Conservation (phyloP, 768 basidiomycete species). For the Tylopilus subfusipes region DNA sequence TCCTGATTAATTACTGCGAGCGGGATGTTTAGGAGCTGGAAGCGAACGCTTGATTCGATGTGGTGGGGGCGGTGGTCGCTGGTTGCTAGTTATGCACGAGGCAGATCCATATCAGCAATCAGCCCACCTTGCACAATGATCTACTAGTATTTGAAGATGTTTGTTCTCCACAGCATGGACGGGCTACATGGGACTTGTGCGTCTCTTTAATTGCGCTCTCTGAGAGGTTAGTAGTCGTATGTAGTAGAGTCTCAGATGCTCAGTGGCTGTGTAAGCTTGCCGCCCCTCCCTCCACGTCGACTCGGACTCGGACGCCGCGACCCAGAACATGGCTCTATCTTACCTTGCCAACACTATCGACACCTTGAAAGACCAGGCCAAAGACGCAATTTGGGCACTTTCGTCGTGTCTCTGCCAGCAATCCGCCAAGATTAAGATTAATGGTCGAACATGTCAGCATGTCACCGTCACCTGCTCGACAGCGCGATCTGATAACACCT, state of each 20-base stretch:
- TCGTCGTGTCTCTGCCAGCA: slow-evolving; percentile 79
- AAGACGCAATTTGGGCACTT: slow-evolving; percentile 79
- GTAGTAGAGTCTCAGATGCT: too few species aligned
- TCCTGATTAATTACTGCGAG: too few species aligned
- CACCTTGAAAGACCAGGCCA: slow-evolving; percentile 66
- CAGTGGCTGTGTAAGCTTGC: slow-evolving; percentile 10
- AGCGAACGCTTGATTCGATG: too few species aligned
- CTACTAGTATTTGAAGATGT: slow-evolving; percentile 12
- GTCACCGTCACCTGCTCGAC: background rate
- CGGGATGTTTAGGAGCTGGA: too few species aligned
- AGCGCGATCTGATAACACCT: slow-evolving; percentile 6
- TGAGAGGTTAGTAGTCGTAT: too few species aligned
- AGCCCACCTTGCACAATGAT: background rate
- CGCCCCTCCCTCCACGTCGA: too few species aligned
- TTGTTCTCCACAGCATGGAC: background rate
- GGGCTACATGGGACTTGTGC: background rate
- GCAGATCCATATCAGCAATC: slow-evolving; percentile 23
- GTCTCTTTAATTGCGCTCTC: too few species aligned
- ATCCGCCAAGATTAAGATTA: slow-evolving; percentile 89
- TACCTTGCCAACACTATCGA: slow-evolving; percentile 45
- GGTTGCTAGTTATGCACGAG: slow-evolving; percentile 18
- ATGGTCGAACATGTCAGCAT: slow-evolving; percentile 84
- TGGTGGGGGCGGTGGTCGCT: background rate
- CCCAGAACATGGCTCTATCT: slow-evolving; percentile 27
- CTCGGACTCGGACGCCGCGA: background rate